These are phyloP conservation scores for Clitopilus passeckerianus DNA, from an alignment of 768 basidiomycete species.

Conservation along the genomic window DNA sequence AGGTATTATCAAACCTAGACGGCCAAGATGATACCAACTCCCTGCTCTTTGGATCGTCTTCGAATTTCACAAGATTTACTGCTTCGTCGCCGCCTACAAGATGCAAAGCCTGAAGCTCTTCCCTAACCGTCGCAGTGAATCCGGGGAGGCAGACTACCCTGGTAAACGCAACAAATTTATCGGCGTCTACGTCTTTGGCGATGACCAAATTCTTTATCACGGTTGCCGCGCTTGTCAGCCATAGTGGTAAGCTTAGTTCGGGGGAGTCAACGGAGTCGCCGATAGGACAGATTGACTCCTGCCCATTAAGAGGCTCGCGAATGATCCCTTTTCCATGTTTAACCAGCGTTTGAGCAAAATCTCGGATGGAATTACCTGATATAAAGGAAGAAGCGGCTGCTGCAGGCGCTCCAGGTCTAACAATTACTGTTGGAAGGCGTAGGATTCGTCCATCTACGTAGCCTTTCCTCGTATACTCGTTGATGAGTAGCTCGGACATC, in stretches of 20 bases:
- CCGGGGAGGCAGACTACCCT: slow-evolving; percentile 58
- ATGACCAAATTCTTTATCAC: slow-evolving; percentile 49
- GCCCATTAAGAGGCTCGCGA: slow-evolving; percentile 52
- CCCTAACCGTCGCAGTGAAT: slow-evolving; percentile 49
- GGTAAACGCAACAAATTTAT: slow-evolving; percentile 34
- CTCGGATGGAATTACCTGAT: slow-evolving; percentile 29
- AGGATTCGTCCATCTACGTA: slow-evolving; percentile 56
- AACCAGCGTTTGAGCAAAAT: neutral
- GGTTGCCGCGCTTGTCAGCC: slow-evolving; percentile 46
- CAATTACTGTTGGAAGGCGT: slow-evolving; percentile 55
- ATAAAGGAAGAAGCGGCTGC: slow-evolving; percentile 54
- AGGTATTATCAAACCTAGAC: slow-evolving; percentile 37
- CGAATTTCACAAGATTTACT: slow-evolving; percentile 40
- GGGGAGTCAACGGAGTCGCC: slow-evolving; percentile 37
- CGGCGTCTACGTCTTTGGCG: slow-evolving; percentile 40
- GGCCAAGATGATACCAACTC: slow-evolving; percentile 47
- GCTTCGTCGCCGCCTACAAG: slow-evolving; percentile 46
- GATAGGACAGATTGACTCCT: slow-evolving; percentile 46
- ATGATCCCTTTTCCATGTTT: slow-evolving; percentile 34
- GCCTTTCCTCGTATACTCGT: slow-evolving; percentile 55
- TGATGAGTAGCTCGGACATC: slow-evolving; percentile 48
- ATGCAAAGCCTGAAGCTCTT: slow-evolving; percentile 49
- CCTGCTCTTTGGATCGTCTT: slow-evolving; percentile 36
- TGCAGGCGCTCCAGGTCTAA: slow-evolving; percentile 49
- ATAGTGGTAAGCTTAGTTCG: slow-evolving; percentile 40